Base-by-base conservation (phyloP, 2,329 filamentous ascomycete species). In the Cercospora brassicicola region DNA sequence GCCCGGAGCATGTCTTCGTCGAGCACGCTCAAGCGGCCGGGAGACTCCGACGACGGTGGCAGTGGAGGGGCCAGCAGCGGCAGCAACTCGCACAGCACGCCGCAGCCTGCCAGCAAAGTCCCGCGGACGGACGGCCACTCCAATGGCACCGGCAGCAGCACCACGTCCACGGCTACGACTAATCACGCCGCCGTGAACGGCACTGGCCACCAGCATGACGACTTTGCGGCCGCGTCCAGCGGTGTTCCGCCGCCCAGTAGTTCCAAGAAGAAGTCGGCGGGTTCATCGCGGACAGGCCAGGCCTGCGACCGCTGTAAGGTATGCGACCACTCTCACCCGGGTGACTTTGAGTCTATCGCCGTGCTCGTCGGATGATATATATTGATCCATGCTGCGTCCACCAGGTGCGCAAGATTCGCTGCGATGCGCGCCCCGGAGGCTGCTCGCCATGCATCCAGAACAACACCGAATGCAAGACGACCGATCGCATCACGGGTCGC, bases 291-390 rank as follows among this genome's bases (percentile, higher is more conserved):
- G 66, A 96, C 92, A 0, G 92, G 92, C 9, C 92, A 96, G 81
- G 92, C 92, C 33, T 96, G 92, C 84, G 92, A 96, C 80, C 86
- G 93, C 65, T 96, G 93, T 85, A 95, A 94, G 86, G 90, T 92
- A 79, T 33, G 65, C 59, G 56, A 48, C 31, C 23, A 15, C 15
- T 26, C n/a, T 10, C 45, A 20, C 31, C 48, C 39, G 36, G 7
- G 36, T 26, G 53, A 57, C 26, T 57, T 33, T 57, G 26, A 31
- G 53, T 31, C 53, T 57, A 63, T 57, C 30, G 59, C 26, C 23
- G 26, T 28, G 15, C 30, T 15, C 13, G 26, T 57, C 26, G 23
- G 53, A 64, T 18, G 42, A 28, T n/a, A n/a, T 18, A 55, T n/a
- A 51, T 23, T 26, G n/a, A 23, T 23, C 42, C 53, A 57, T 57